Conservation (phyloP, 306 rosid species). For the Casuarina glauca region DNA sequence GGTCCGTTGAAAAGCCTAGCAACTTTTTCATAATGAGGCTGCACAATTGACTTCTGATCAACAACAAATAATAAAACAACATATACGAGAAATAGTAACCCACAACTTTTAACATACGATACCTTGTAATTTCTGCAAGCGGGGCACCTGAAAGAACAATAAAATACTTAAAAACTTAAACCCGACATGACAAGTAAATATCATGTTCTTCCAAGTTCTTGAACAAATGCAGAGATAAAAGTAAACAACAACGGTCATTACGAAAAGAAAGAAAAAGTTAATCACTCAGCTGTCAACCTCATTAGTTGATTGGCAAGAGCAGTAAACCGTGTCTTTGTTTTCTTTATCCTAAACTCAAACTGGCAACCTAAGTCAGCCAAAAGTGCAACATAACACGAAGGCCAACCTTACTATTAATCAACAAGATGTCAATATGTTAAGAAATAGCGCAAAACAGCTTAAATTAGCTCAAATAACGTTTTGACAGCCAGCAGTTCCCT, state of each 20-base stretch:
- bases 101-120: constrained; percentile 22
- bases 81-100: background rate
- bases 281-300: background rate
- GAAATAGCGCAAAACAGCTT: background rate
- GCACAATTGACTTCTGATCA: constrained; percentile 30
- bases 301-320: background rate
- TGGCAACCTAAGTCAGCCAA: no score
- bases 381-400: no score
- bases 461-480: background rate
- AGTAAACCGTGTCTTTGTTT: background rate
- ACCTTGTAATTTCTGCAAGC: constrained; percentile 99
- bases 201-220: background rate
- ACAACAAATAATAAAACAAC: constrained; percentile 1
- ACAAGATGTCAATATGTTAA: background rate
- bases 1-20: constrained; percentile 98
- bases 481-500: background rate
- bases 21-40: constrained; percentile 95
- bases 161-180: constrained; percentile 27
- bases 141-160: constrained; percentile 74
- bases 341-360: no score
- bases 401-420: background rate
- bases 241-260: background rate
- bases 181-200: constrained; percentile 3
- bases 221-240: background rate
- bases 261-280: background rate